Evolutionary conservation across 352 stramenopile species (phyloP).

Genomic region (Phytophthora hibernalis): DNA sequence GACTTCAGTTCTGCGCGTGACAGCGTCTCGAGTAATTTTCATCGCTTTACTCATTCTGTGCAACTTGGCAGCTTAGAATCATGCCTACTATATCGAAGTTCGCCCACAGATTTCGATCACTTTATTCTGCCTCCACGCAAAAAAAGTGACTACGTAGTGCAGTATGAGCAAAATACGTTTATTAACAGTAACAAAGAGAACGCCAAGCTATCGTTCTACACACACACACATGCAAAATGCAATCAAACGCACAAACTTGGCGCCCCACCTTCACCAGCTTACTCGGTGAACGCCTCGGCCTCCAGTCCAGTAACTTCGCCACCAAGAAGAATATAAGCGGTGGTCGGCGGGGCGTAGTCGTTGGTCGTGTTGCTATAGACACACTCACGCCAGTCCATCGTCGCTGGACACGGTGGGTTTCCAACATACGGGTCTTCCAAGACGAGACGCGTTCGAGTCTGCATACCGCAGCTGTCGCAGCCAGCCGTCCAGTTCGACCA

Average conservation of each 20-base stretch:
- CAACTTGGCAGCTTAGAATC: not conserved
- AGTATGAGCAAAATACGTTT: slow-evolving; percentile 1
- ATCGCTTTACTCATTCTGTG: not conserved
- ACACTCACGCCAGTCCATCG: slow-evolving; percentile 41
- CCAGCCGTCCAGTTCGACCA: slow-evolving; percentile 66
- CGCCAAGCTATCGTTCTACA: not conserved
- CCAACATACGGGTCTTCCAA: slow-evolving; percentile 49
- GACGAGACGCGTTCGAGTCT: slow-evolving; percentile 49
- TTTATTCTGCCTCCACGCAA: too few species aligned
- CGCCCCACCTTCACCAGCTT: not conserved
- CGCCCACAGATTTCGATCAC: not conserved
- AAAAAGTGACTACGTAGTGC: too few species aligned
- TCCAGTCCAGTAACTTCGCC: slow-evolving; percentile 13
- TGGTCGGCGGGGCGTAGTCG: slow-evolving; percentile 27
- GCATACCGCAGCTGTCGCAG: slow-evolving; percentile 45
- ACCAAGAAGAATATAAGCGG: slow-evolving; percentile 15
- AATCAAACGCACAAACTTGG: slow-evolving; percentile 7
- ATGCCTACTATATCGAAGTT: not conserved
- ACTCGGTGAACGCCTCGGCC: slow-evolving; percentile 27
- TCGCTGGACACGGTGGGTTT: slow-evolving; percentile 28
- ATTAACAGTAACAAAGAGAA: not conserved
- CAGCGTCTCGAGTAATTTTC: not conserved
- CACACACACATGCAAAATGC: not conserved
- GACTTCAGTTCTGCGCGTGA: not conserved
- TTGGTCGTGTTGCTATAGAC: slow-evolving; percentile 46